Evolutionary conservation across 768 basidiomycete genomes (phyloP).

Genomic region (Mycena alexandri): DNA sequence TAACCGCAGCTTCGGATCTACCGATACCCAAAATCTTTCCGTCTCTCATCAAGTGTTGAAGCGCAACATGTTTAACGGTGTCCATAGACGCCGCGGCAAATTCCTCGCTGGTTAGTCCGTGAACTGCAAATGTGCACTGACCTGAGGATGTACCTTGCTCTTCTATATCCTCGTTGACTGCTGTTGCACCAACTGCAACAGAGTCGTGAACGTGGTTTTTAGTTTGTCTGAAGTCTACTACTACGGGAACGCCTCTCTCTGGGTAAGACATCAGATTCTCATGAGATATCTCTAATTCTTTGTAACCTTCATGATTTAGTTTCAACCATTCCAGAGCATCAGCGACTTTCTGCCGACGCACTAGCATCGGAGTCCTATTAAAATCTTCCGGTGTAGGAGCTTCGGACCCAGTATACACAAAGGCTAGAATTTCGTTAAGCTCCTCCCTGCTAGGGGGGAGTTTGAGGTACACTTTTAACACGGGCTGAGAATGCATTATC

Average conservation of each 20-base stretch:
- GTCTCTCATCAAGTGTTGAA: not conserved
- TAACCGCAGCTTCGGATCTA: not conserved
- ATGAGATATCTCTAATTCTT: slow-evolving; percentile 23
- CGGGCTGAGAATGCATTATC: slow-evolving; percentile 45
- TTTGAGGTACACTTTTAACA: slow-evolving; percentile 43
- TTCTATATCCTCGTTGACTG: too few relatives aligned
- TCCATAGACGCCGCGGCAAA: slow-evolving; percentile 11
- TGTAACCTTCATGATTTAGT: slow-evolving; percentile 29
- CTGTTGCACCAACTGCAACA: too few relatives aligned
- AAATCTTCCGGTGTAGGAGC: too few relatives aligned
- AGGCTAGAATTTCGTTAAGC: slow-evolving; percentile 40
- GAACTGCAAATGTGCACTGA: slow-evolving; percentile 53
- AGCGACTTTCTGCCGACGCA: slow-evolving; percentile 28
- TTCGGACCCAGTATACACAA: slow-evolving; percentile 2
- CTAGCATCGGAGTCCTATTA: slow-evolving; percentile 20
- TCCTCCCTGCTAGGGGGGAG: slow-evolving; percentile 42
- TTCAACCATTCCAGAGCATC: slow-evolving; percentile 30
- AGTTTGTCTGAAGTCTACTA: slow-evolving; percentile 23
- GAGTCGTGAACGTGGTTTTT: slow-evolving; percentile 18
- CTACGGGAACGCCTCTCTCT: slow-evolving; percentile 25
- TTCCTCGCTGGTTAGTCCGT: slow-evolving; percentile 48
- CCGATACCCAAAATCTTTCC: not conserved
- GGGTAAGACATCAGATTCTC: slow-evolving; percentile 18
- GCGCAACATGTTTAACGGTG: not conserved
- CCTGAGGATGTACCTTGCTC: slow-evolving; percentile 41